Conservation (phyloP, 164 flowering plant genomes). For the Berberis thunbergii region DNA sequence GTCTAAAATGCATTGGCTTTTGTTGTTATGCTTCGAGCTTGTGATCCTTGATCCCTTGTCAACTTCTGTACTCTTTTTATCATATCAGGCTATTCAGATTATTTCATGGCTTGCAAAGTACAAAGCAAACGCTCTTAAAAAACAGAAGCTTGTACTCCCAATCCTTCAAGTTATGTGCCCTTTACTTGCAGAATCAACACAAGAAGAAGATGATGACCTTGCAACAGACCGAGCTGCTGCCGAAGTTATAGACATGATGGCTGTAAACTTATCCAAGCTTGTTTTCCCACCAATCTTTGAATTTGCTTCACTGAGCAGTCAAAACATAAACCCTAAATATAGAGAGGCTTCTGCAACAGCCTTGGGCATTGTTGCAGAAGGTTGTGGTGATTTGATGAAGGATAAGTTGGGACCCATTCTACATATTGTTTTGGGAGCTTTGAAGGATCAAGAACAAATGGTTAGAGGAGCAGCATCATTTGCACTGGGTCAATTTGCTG, state of each 20-base stretch:
- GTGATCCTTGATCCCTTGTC: slow-evolving; percentile 1
- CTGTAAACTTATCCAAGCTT: slow-evolving; percentile 70
- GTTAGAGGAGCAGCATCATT: slow-evolving; percentile 96
- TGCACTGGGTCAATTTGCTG: slow-evolving; percentile 97
- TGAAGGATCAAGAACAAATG: slow-evolving; percentile 86
- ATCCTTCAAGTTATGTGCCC: slow-evolving; percentile 93
- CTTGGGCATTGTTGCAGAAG: slow-evolving; percentile 86
- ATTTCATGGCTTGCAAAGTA: slow-evolving; percentile 96
- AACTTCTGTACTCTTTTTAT: slow-evolving; percentile 9
- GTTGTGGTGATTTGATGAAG: slow-evolving; percentile 79
- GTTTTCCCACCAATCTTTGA: slow-evolving; percentile 79
- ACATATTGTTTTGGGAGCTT: slow-evolving; percentile 59
- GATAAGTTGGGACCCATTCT: slow-evolving; percentile 66
- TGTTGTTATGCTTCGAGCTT: neutral
- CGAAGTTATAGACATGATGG: slow-evolving; percentile 95
- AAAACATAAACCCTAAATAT: slow-evolving; percentile 67
- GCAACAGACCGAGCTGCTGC: slow-evolving; percentile 95
- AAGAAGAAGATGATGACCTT: slow-evolving; percentile 74
- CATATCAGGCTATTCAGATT: slow-evolving; percentile 83
- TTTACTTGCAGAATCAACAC: slow-evolving; percentile 69
- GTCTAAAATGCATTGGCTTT: neutral
- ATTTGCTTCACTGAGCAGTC: slow-evolving; percentile 75
- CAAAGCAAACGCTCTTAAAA: slow-evolving; percentile 75
- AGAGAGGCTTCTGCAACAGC: slow-evolving; percentile 91
- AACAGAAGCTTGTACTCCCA: slow-evolving; percentile 73